Base-by-base conservation (phyloP, 2,329 filamentous ascomycete species). In the Fusarium hostae region DNA sequence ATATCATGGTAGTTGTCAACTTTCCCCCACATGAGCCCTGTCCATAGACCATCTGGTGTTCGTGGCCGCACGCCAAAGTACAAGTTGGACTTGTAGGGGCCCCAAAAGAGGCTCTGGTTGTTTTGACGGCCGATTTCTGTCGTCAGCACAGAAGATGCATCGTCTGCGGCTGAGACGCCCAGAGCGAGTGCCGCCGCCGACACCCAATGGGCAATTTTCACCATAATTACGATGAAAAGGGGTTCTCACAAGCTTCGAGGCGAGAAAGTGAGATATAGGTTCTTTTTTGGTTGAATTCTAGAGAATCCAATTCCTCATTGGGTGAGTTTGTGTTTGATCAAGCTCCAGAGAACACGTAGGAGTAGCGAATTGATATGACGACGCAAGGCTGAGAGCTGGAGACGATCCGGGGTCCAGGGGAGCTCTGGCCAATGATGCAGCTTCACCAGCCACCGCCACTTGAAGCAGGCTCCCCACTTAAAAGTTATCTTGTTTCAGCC, bases 51-150 rank as follows among this genome's bases (percentile, higher is more conserved):
- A 79, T 95, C 90, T 0, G 95, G 92, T 54, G 95, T 86, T 64
- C 94, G 88, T 48, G 95, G 94, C 24, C 94, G 88, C 39, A 97
- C 89, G 4, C 95, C 95, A 84, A 98, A 98, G 82, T 98, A 98
- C 47, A 98, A 82, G 78, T 98, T 98, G 1, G 95, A 92, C 75
- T 94, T 90, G 83, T 98, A 99, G 3, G 96, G 94, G 1, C 96
- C 96, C 96, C 96, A 99, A 84, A 98, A 86, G 75, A 99, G 86
- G 78, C 92, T 95, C 78, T 97, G 88, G 81, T 98, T 97, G 78
- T 89, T 89, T 69, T 85, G 79, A 18, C 86, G 85, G 37, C 82
- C 84, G 66, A 88, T 82, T 76, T 89, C 86, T 68, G 79, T 81
- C 45, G 82, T 83, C 40, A 88, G 77, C 59, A 87, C 81, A 16